Evolutionary conservation across 1,139 yeast species (phyloP).

Genomic region (Nakaseomyces kungkrabaensis): DNA sequence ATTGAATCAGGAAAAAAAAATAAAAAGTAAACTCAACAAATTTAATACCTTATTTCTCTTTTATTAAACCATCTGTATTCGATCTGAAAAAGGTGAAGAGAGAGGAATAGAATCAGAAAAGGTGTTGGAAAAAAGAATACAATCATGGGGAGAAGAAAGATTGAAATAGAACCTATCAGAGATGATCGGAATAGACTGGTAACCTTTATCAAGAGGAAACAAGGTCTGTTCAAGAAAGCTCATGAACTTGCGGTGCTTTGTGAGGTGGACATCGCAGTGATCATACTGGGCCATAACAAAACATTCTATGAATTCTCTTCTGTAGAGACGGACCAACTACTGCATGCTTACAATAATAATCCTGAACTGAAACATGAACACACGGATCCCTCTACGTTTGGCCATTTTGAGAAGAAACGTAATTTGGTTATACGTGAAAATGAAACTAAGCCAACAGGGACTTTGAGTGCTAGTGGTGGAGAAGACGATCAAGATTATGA

Average conservation of each 20-base stretch:
- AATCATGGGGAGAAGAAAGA: conserved; percentile 93
- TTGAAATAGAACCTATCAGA: conserved; percentile 80
- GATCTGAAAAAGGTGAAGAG: not conserved
- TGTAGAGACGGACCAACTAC: conserved; percentile 52
- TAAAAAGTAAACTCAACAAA: not conserved
- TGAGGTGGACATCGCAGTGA: conserved; percentile 85
- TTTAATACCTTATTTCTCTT: too few relatives aligned
- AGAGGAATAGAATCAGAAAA: too few relatives aligned
- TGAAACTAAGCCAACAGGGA: not conserved
- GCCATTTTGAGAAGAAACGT: conserved; percentile 26
- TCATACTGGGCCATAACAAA: conserved; percentile 78
- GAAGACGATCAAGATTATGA: not conserved
- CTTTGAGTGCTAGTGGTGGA: not conserved
- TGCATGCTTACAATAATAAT: conserved; percentile 41
- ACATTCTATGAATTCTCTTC: conserved; percentile 71
- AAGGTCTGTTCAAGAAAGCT: conserved; percentile 92
- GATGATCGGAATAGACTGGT: conserved; percentile 85
- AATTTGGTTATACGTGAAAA: not conserved
- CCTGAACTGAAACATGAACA: conserved; percentile 39
- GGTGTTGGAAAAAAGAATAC: not conserved
- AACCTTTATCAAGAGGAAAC: conserved; percentile 88
- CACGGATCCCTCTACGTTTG: conserved; percentile 53
- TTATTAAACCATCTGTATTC: not conserved
- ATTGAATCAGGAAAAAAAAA: not conserved
- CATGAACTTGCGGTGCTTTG: conserved; percentile 88